Base-by-base conservation (phyloP, 139 green algal species). In the Micractinium conductrix region DNA sequence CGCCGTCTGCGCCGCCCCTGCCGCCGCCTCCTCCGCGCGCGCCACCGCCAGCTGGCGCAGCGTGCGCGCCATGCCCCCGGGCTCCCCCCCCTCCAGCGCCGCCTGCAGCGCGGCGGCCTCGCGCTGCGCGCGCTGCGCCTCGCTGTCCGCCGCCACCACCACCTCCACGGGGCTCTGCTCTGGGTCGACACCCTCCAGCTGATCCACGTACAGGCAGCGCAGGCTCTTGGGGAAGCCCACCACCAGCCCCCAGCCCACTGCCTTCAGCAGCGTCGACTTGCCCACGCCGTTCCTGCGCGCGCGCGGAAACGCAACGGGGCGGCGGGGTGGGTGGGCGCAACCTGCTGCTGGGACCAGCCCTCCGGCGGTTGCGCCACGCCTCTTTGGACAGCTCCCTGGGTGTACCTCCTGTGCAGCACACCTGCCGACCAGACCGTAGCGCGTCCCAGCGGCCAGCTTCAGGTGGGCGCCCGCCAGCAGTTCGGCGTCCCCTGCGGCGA, bases 201-300 rank as follows among this genome's bases (percentile, higher is more conserved):
- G 87, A 26, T 89, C 87, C 4, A 91, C 87, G 42, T 89, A 88
- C 22, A 91, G 74, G 30, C 79, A 65, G 37, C 70, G 43, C 44
- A 87, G 35, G 28, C 58, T 74, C 40, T 70, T 63, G 10, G 84
- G 79, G 65, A 89, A 58, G 12, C 80, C 86, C 1, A 78, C 38
- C 2, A 91, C 43, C 58, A 87, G 69, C 14, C 84, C 78, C n/a
- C 83, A 74, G n/a, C 79, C 85, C 16, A 89, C 76, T 1, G 87
- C 87, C 37, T 82, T 85, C 35, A 95, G 58, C 17, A 95, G 85
- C 0, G 89, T 90, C 3, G 84, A 88, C 80, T 93, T 94, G 53
- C 89, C 88, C 35, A 74, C 80, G 30, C 89, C 87, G 78, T 91
- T 93, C 53, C 80, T 72, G 76, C 48, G 44, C 53, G 40, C 43